These are phyloP conservation scores for Nakaseomyces uthaithaninus DNA, from an alignment of 1,139 yeast genomes.

Conservation along the genomic window DNA sequence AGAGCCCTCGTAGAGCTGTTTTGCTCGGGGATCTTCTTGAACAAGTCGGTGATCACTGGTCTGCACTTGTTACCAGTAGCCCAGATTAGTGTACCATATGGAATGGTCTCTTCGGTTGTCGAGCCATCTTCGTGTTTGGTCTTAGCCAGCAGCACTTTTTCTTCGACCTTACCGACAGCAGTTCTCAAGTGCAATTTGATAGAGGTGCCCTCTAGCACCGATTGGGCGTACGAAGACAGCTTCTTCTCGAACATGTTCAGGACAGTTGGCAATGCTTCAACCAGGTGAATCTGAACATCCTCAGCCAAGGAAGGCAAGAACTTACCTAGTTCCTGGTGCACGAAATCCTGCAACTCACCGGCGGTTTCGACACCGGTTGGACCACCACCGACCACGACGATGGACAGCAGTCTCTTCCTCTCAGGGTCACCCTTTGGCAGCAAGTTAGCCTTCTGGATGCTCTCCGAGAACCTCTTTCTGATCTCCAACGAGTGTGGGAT, in stretches of 20 bases:
- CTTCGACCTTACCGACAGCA: constrained; percentile 79
- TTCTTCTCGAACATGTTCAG: constrained; percentile 80
- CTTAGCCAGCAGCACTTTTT: constrained; percentile 60
- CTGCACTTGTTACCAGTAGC: constrained; percentile 96
- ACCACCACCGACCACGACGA: constrained; percentile 87
- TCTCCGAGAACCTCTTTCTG: constrained; percentile 65
- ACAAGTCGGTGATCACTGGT: constrained; percentile 60
- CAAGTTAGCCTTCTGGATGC: constrained; percentile 65
- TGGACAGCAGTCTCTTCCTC: constrained; percentile 62
- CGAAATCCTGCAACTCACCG: constrained; percentile 87
- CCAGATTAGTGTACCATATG: constrained; percentile 94
- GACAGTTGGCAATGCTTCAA: constrained; percentile 87
- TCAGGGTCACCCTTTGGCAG: constrained; percentile 69
- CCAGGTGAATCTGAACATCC: constrained; percentile 75
- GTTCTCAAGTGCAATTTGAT: constrained; percentile 76
- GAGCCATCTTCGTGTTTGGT: constrained; percentile 58
- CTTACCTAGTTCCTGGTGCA: constrained; percentile 79
- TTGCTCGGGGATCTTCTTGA: constrained; percentile 75
- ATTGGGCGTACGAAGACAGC: constrained; percentile 78
- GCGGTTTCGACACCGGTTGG: constrained; percentile 90
- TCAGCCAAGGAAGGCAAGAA: constrained; percentile 82
- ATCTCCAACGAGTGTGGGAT: constrained; percentile 73
- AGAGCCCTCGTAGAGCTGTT: constrained; percentile 82
- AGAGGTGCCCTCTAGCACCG: constrained; percentile 66
- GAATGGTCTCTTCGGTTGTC: constrained; percentile 49